Conservation (phyloP, 306 rosid species). For the Sicyos edulis region DNA sequence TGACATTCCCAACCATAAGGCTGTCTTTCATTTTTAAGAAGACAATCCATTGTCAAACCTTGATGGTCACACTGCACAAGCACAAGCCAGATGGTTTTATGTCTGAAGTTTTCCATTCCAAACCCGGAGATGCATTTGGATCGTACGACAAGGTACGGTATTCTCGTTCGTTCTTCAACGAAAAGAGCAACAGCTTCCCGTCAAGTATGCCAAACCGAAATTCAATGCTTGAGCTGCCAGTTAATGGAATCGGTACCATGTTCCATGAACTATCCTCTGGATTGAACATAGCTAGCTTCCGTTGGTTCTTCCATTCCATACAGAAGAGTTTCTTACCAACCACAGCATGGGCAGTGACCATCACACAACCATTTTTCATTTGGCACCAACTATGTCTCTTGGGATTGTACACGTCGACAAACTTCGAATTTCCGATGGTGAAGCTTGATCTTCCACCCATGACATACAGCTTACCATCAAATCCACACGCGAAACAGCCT, state of each 20-base stretch:
- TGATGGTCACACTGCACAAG: slow-evolving; percentile 75
- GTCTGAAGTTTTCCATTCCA: slow-evolving; percentile 71
- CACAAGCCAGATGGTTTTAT: slow-evolving; percentile 75
- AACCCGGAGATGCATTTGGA: slow-evolving; percentile 73
- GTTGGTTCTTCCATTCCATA: slow-evolving; percentile 95
- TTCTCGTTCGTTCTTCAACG: slow-evolving; percentile 47
- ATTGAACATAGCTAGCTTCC: slow-evolving; percentile 65
- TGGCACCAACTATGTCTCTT: slow-evolving; percentile 65
- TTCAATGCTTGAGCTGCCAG: slow-evolving; percentile 71
- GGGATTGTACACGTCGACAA: slow-evolving; percentile 66
- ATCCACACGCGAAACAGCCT: slow-evolving; percentile 89
- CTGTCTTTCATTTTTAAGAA: not conserved
- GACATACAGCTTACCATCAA: slow-evolving; percentile 85
- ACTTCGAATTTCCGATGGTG: slow-evolving; percentile 87
- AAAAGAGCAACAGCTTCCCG: slow-evolving; percentile 65
- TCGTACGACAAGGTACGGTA: slow-evolving; percentile 68
- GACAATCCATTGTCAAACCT: slow-evolving; percentile 36
- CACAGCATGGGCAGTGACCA: slow-evolving; percentile 93
- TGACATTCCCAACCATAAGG: no score
- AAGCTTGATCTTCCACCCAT: slow-evolving; percentile 98
- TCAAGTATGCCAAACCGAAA: slow-evolving; percentile 69
- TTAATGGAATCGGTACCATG: slow-evolving; percentile 66
- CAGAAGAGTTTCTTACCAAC: slow-evolving; percentile 75
- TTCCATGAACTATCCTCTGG: slow-evolving; percentile 76
- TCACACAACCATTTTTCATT: slow-evolving; percentile 95